A percentile compares a stretch with the other conserved stretches of the same genome.
phyloP scores from a whole-genome alignment of 495 filamentous ascomycete genomes.

The Annulohypoxylon stygium region DNA sequence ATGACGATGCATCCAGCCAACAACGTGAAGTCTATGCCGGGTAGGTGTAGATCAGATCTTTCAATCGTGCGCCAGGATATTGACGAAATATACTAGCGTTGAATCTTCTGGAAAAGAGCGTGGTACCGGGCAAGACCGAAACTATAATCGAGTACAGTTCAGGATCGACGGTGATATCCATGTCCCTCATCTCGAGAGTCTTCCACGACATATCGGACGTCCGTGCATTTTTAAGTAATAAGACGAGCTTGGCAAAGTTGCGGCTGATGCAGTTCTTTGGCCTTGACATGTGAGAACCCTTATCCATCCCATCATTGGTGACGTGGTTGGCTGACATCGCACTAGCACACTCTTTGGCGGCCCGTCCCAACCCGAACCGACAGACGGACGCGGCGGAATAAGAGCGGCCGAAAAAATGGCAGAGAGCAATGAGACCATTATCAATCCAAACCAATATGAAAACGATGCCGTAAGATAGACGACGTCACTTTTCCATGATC shows the following conservation, averaged over 20 bases:
- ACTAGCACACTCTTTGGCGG: conserved; percentile 66
- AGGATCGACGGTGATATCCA: conserved; percentile 71
- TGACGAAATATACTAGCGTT: conserved; percentile 56
- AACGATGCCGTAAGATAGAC: conserved; percentile 59
- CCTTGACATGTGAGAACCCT: conserved; percentile 59
- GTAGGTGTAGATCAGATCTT: conserved; percentile 51
- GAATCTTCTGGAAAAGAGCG: conserved; percentile 66
- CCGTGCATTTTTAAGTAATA: conserved; percentile 71
- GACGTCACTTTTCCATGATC: background rate
- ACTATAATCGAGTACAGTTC: conserved; percentile 73
- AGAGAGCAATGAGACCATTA: conserved; percentile 54
- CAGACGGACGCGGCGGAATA: conserved; percentile 68
- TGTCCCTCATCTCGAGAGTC: conserved; percentile 68
- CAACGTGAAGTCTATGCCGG: conserved; percentile 74
- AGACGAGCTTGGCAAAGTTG: conserved; percentile 67
- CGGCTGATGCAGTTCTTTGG: conserved; percentile 71
- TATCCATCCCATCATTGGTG: background rate
- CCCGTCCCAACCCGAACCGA: conserved; percentile 68
- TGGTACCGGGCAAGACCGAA: conserved; percentile 59
- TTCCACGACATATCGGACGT: conserved; percentile 67
- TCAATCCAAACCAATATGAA: conserved; percentile 71
- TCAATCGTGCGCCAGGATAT: background rate
- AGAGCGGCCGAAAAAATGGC: conserved; percentile 59
- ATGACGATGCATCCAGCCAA: conserved; percentile 72
- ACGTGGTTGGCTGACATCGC: conserved; percentile 5